Evolutionary conservation across 768 basidiomycete genomes (phyloP).

Genomic region (Termitomyces sp.): DNA sequence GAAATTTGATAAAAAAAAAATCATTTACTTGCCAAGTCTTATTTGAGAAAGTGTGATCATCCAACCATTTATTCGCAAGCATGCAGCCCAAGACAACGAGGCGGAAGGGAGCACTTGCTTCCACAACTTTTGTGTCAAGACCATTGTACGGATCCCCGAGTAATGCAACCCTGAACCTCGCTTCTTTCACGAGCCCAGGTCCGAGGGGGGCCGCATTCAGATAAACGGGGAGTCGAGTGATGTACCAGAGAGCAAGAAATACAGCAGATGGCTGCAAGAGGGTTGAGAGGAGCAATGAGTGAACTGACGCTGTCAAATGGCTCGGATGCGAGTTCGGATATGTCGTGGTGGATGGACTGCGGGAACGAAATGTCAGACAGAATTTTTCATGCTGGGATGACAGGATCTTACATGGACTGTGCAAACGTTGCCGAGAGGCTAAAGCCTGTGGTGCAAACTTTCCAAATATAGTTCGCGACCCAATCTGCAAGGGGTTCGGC

Average conservation of each 20-base stretch:
- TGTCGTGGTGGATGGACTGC: slow-evolving; percentile 27
- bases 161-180: slow-evolving; percentile 57
- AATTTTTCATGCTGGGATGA: neutral
- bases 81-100: slow-evolving; percentile 76
- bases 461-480: slow-evolving; percentile 79
- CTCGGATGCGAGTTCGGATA: slow-evolving; percentile 43
- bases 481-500: slow-evolving; percentile 76
- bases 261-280: slow-evolving; percentile 78
- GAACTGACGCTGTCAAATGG: slow-evolving; percentile 55
- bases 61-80: slow-evolving; percentile 86
- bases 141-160: slow-evolving; percentile 42
- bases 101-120: slow-evolving; percentile 63
- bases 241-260: slow-evolving; percentile 78
- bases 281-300: slow-evolving; percentile 71
- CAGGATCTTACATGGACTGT: slow-evolving; percentile 44
- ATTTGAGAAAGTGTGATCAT: slow-evolving; percentile 86
- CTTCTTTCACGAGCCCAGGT: slow-evolving; percentile 51
- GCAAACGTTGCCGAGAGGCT: slow-evolving; percentile 50
- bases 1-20: neutral
- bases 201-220: slow-evolving; percentile 48
- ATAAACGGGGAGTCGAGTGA: slow-evolving; percentile 68
- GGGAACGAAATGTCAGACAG: slow-evolving; percentile 14
- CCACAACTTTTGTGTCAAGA: slow-evolving; percentile 43
- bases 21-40: slow-evolving; percentile 66
- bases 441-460: slow-evolving; percentile 69